Evolutionary conservation across 495 filamentous ascomycete species (phyloP), one percentile per base, ranked within the genome.

Genomic region (Tuber aestivum): DNA sequence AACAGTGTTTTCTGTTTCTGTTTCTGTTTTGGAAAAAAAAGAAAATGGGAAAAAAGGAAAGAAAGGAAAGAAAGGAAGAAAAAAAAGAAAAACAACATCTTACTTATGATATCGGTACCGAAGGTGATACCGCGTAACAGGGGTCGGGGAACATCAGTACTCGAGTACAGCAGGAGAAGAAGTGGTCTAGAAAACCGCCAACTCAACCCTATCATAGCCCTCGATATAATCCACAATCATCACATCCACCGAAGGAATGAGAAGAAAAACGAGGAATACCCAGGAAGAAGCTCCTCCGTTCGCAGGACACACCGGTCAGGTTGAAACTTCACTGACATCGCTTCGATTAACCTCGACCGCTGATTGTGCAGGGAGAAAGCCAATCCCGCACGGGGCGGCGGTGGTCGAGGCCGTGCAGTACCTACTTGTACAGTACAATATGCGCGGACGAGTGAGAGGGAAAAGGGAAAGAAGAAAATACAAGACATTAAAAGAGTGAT

Each of bases 371-470:
- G 41, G 42, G 10, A 14, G 16, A 12, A 61, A 65, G 56, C 56
- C 27, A 27, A 65, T 65, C 56, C 56, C 56, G 56, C 56, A 65
- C n/a, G 56, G 56, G n/a, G n/a, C n/a, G 50, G n/a, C 56, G n/a
- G n/a, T 7, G 56, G 56, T 65, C 56, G 56, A 65, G 56, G n/a
- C 27, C 56, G 6, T 56, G 10, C 21, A 23, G 7, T 56, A 14
- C 48, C 21, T n/a, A n/a, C n/a, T n/a, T n/a, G n/a, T n/a, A n/a
- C n/a, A n/a, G n/a, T 3, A 65, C 56, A 32, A 65, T 65, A 65
- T 65, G 56, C 56, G n/a, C 56, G 56, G 56, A 65, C 5, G 56
- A 32, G 56, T 27, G 56, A 65, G 32, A 65, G 27, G 56, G 27
- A 27, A 32, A 32, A 10, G 27, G 18, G 18, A 32, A 65, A 65